Evolutionary conservation across 2,329 filamentous ascomycete species (phyloP).

Genomic region (Paramyrothecium sp.): DNA sequence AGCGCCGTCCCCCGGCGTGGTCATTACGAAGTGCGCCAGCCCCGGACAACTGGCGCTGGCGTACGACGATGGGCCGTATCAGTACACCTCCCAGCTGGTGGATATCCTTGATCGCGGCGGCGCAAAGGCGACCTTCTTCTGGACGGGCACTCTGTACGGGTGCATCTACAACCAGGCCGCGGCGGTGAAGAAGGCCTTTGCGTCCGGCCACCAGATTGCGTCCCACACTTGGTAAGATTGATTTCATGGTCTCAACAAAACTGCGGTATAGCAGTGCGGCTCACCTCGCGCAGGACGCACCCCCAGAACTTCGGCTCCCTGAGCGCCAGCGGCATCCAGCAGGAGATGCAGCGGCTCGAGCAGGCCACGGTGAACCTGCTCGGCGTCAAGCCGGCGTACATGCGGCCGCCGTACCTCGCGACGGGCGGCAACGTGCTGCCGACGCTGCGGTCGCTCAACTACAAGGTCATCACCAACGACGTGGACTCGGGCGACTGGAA

Average conservation of each 20-base stretch:
- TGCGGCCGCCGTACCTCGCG: constrained; percentile 49
- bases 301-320: constrained; percentile 38
- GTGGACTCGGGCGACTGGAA: constrained; percentile 63
- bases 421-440: constrained; percentile 41
- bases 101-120: constrained; percentile 46
- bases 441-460: constrained; percentile 45
- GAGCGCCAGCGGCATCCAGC: constrained; percentile 34
- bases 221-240: constrained; percentile 47
- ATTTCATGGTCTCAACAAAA: too few species aligned
- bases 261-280: too few species aligned
- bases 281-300: constrained; percentile 36
- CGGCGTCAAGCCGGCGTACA: constrained; percentile 46
- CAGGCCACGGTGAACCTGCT: constrained; percentile 50
- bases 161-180: constrained; percentile 49
- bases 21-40: constrained; percentile 43
- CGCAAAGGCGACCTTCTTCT: constrained; percentile 54
- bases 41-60: constrained; percentile 48
- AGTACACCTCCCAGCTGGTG: constrained; percentile 47
- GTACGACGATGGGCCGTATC: constrained; percentile 52
- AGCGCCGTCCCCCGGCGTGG: constrained; percentile 33
- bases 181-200: constrained; percentile 52
- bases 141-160: constrained; percentile 48
- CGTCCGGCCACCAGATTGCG: constrained; percentile 51
- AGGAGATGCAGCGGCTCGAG: constrained; percentile 50
- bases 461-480: constrained; percentile 61